phyloP scores from a whole-genome alignment of 148 eudicot genomes.

The Camellia lanceoleosa region DNA sequence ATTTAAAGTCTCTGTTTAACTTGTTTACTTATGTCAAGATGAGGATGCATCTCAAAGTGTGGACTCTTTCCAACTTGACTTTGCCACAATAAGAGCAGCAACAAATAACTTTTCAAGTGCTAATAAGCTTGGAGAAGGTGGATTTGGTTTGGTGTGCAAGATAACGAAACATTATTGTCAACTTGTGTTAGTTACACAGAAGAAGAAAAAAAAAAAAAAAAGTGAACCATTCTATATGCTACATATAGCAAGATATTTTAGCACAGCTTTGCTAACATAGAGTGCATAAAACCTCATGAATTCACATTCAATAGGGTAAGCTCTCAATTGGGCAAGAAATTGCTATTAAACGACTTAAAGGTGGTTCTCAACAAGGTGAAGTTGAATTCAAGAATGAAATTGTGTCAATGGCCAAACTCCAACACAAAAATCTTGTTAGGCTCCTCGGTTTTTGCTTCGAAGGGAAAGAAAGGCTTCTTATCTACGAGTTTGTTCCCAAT shows the following conservation, averaged over 20 bases:
- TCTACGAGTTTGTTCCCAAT: too few relatives aligned
- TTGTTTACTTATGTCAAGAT: too few relatives aligned
- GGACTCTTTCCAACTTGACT: too few relatives aligned
- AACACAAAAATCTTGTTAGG: slow-evolving; percentile 26
- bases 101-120: too few relatives aligned
- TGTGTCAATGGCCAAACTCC: slow-evolving; percentile 27
- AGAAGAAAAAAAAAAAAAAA: too few relatives aligned
- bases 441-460: slow-evolving; percentile 23
- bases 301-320: slow-evolving; percentile 20
- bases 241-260: neutral
- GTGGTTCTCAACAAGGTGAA: slow-evolving; percentile 31
- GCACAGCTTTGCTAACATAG: neutral
- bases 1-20: too few relatives aligned
- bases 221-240: too few relatives aligned
- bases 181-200: too few relatives aligned
- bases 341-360: slow-evolving; percentile 31
- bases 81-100: too few relatives aligned
- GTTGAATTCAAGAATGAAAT: slow-evolving; percentile 40
- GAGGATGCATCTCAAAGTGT: too few relatives aligned
- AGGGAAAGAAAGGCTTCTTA: too few relatives aligned
- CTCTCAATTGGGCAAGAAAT: slow-evolving; percentile 24
- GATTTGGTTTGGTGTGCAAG: slow-evolving; percentile 35
- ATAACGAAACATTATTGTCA: neutral
- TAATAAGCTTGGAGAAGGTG: slow-evolving; percentile 19
- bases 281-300: neutral